A percentile compares a stretch with the other conserved stretches of the same genome.
Conservation (phyloP, 2,329 filamentous ascomycete species). For the Nemania bipapillata region DNA sequence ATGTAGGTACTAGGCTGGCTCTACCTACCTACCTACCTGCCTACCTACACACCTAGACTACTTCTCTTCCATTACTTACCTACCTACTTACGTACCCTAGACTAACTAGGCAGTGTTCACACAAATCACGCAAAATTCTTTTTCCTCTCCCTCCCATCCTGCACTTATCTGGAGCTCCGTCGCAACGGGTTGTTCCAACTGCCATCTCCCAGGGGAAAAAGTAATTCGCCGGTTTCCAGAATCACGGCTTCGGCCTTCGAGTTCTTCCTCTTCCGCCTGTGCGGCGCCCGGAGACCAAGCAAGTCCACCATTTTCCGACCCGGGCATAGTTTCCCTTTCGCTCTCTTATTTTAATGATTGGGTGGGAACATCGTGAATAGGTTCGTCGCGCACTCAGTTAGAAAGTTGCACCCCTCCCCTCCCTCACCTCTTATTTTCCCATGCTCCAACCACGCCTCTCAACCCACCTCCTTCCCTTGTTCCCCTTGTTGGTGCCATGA, state of each 20-base stretch:
- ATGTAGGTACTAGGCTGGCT: no score
- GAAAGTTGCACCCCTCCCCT: constrained; percentile 10
- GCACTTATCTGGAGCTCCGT: constrained; percentile 24
- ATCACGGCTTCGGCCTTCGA: constrained; percentile 34
- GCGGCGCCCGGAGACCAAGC: constrained; percentile 30
- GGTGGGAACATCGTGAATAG: constrained; percentile 29
- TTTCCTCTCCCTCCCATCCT: constrained; percentile 43
- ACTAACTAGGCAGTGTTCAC: neutral
- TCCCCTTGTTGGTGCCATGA: neutral
- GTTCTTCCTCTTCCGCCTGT: constrained; percentile 42
- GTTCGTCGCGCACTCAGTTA: constrained; percentile 32
- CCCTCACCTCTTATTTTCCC: neutral
- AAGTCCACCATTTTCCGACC: constrained; percentile 19
- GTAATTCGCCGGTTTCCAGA: constrained; percentile 38
- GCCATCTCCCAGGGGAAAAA: constrained; percentile 36
- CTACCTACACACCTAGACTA: neutral
- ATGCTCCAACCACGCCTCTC: neutral
- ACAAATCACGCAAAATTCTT: constrained; percentile 46
- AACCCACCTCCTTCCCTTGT: neutral
- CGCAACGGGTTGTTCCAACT: constrained; percentile 24
- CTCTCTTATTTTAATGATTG: constrained; percentile 17
- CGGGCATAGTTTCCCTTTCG: neutral
- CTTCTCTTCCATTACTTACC: neutral
- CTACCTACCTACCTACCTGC: neutral
- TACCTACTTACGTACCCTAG: neutral